These are phyloP conservation scores for Penicillium frequentans DNA, from an alignment of 2,329 filamentous ascomycete genomes.

Conservation along the genomic window DNA sequence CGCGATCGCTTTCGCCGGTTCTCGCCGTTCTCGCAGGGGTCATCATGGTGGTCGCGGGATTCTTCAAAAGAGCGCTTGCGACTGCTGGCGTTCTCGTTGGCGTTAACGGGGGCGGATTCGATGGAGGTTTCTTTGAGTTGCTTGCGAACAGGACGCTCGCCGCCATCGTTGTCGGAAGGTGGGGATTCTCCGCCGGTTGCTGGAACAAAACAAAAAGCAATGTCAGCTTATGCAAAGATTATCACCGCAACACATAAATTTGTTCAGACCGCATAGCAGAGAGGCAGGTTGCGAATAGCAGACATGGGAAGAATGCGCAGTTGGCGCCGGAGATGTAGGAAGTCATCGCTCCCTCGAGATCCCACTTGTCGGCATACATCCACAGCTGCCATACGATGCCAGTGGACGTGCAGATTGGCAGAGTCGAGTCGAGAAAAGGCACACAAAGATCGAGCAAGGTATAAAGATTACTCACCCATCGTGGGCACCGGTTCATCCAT, in stretches of 20 bases:
- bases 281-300: background rate
- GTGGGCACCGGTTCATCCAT: constrained; percentile 12
- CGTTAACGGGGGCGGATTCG: constrained; percentile 35
- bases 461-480: constrained; percentile 5
- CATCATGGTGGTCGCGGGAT: constrained; percentile 27
- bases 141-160: constrained; percentile 60
- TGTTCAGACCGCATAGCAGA: background rate
- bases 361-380: background rate
- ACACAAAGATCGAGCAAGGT: background rate
- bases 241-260: background rate
- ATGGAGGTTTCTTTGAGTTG: constrained; percentile 64
- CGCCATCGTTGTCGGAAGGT: constrained; percentile 41
- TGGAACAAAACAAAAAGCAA: constrained; percentile 6
- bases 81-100: constrained; percentile 22
- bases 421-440: background rate
- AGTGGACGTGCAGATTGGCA: background rate
- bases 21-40: constrained; percentile 29
- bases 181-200: constrained; percentile 29
- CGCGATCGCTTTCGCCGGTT: constrained; percentile 45
- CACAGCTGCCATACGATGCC: background rate
- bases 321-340: background rate
- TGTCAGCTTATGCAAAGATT: constrained; percentile 6
- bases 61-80: constrained; percentile 40
- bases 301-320: background rate
- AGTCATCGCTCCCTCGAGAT: background rate